Evolutionary conservation across 192 early-diverging fungal genomes (phyloP), one percentile per base, ranked within the genome.

Genomic region (Rhizoclosmatium sp.): DNA sequence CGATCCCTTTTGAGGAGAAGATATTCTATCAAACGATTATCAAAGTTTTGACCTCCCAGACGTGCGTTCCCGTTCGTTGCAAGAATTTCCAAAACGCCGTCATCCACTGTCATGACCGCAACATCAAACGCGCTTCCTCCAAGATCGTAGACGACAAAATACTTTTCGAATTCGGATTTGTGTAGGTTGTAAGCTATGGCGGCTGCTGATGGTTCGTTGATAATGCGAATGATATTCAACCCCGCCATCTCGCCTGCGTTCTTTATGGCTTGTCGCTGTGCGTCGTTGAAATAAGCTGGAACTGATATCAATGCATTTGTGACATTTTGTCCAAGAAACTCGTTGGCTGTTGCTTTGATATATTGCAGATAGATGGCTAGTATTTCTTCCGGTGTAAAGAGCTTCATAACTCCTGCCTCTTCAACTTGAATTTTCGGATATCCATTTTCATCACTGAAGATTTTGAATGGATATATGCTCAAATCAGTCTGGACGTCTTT

Each of bases 51-150:
- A 79, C 79, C 91, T 94, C 95, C 92, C 95, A 96, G 88, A 96
- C 94, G 75, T 60, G 97, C 96, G 91, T 99, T 95, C 87, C 97
- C 97, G 80, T 94, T 93, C 77, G 96, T 99, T 49, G 97, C 92
- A 80, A 95, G 87, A 64, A 99, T 96, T 82, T 96, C 97, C 81
- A 99, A 99, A 78, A 99, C 94, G 85, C 97, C 97, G 84, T 96
- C 94, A 76, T 96, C 95, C 71, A 99, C 96, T 70, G 95, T 93
- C 81, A 99, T 87, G 69, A 99, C 90, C 45, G 97, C 97, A 19
- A 99, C 97, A 91, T 99, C 97, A 82, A 99, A 97, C 19, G 85
- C 96, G 89, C 97, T 96, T 86, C 97, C 96, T 82, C 96, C 97
- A 71, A 98, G 89, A 88, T 98, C 97, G 86, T 92, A 98, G 73